These are phyloP conservation scores for Citrus maxima DNA, from an alignment of 345 rosid species.

Conservation along the genomic window DNA sequence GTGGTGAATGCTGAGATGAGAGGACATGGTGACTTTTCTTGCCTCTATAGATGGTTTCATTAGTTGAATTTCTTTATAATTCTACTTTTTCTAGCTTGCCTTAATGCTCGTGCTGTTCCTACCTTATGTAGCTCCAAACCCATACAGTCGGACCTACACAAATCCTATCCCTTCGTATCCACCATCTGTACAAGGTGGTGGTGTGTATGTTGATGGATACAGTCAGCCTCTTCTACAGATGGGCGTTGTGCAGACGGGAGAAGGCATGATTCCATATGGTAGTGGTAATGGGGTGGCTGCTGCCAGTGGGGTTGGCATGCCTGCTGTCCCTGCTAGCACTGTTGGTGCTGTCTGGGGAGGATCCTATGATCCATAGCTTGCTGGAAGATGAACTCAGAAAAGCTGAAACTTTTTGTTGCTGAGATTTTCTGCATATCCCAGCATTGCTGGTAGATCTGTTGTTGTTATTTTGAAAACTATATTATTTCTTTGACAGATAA, in stretches of 20 bases:
- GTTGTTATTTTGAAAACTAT: neutral
- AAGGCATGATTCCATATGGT: conserved; percentile 20
- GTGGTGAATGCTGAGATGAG: conserved; percentile 40
- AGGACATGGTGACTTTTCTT: conserved; percentile 34
- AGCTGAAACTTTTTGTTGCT: neutral
- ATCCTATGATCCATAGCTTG: conserved; percentile 29
- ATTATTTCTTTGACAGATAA: neutral
- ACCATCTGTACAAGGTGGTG: conserved; percentile 17
- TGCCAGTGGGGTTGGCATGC: neutral
- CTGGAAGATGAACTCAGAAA: conserved; percentile 11
- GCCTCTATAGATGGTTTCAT: neutral
- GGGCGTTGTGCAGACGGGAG: conserved; percentile 20
- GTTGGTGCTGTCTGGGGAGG: conserved; percentile 22
- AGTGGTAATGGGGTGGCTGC: conserved; percentile 20
- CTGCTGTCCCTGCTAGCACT: conserved; percentile 14
- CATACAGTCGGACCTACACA: conserved; percentile 21
- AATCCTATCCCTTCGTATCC: conserved; percentile 25
- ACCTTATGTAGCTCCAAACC: conserved; percentile 25
- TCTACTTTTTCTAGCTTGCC: neutral
- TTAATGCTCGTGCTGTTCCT: conserved; percentile 9
- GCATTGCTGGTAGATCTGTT: neutral
- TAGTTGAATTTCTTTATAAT: neutral
- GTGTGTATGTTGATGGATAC: conserved; percentile 27
- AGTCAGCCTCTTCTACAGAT: conserved; percentile 21
- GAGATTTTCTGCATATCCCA: neutral